A percentile compares a stretch with the other conserved stretches of the same genome.
Conservation (phyloP, 257 asterid species). For the Nicotiana tabacum region DNA sequence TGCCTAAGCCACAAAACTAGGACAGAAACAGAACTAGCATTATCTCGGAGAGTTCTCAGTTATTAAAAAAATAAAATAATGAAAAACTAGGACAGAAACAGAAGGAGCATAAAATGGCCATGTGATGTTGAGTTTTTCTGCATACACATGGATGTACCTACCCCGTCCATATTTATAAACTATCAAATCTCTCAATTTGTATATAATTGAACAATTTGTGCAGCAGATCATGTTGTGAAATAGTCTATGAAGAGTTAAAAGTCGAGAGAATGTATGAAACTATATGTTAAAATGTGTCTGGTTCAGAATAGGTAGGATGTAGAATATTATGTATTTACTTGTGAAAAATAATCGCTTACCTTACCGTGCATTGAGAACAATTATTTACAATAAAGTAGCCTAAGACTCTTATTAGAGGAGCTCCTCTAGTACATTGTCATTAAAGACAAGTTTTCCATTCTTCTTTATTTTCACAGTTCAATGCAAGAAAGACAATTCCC, state of each 20-base stretch:
- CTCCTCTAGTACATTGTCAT: background rate
- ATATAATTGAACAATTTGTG: background rate
- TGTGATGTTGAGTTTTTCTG: background rate
- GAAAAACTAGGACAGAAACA: background rate
- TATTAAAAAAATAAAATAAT: no score
- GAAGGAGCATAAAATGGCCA: constrained; percentile 4
- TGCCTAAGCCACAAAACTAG: background rate
- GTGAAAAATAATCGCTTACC: background rate
- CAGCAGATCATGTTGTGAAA: constrained; percentile 1
- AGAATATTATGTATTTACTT: background rate
- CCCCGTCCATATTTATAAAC: background rate
- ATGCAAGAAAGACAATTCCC: background rate
- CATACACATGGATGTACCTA: background rate
- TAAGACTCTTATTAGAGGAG: background rate
- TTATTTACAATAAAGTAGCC: background rate
- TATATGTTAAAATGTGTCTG: background rate
- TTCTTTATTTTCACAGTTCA: background rate
- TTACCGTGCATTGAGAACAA: background rate
- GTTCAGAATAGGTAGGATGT: background rate
- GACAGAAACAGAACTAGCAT: background rate
- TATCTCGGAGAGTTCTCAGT: no score
- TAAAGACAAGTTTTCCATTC: background rate
- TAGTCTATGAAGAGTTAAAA: background rate
- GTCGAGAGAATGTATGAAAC: background rate
- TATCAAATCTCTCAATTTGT: constrained; percentile 4